Base-by-base conservation (phyloP, 2,329 filamentous ascomycete species). In the Monilinia polystroma region DNA sequence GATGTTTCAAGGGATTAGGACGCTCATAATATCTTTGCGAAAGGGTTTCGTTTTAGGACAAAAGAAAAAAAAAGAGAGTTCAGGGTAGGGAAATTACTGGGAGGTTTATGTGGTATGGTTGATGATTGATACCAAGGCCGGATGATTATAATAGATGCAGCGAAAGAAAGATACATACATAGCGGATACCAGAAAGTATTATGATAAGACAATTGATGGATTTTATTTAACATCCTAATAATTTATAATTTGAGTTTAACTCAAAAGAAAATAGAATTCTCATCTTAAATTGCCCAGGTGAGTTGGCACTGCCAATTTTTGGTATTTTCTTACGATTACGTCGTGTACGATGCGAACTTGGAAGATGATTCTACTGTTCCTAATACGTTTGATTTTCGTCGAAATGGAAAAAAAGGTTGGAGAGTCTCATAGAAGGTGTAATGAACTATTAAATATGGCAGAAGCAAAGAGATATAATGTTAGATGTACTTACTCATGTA, bases 131-230 rank as follows among this genome's bases (percentile, higher is more conserved):
- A 26, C 38, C 18, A 10, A 51, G 32, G 14, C 38, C 29, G n/a
- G 32, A 41, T 38, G 58, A 23, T 16, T 38, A n/a, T 62, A 51
- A 62, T 62, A 38, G 14, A 51, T 41, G 32, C 58, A 51, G 45
- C 32, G 14, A 41, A 18, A 26, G 32, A 51, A 62, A 51, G 32
- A 51, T 14, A 18, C n/a, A 20, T 38, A 12, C 26, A 60, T 35
- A 26, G 58, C 45, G n/a, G 45, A 51, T 60, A 26, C n/a, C 47
- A 26, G 29, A 32, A 32, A 32, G 29, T 11, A 38, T 23, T 51
- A 60, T 23, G 16, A 62, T 23, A 62, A 62, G 29, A 51, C 45
- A 52, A 62, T 38, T 11, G 10, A 62, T 35, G 18, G 7, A 6
- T 14, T 62, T 51, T 20, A 10, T n/a, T 35, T 3, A 32, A 45